Conservation (phyloP, 1,284 basidiomycete genomes). For the Athelia sp. region DNA sequence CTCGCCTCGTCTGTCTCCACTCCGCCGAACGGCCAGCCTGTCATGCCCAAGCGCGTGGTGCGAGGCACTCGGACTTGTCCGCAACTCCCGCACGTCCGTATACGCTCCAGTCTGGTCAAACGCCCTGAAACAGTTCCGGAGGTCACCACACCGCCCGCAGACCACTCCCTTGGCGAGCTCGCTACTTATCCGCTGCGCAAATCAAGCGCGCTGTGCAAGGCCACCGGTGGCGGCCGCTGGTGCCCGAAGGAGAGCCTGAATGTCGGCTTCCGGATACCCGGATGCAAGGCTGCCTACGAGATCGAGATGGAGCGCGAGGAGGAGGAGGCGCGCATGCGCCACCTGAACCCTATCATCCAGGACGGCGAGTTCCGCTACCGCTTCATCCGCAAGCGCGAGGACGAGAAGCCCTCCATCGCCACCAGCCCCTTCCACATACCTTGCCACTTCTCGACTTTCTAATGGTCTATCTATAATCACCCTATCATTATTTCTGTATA, state of each 20-base stretch:
- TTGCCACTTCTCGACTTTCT: constrained; percentile 1
- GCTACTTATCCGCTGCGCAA: constrained; percentile 64
- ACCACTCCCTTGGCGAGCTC: constrained; percentile 52
- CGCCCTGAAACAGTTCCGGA: constrained; percentile 14
- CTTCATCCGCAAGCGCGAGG: neutral
- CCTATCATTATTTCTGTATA: neutral
- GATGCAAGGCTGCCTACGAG: constrained; percentile 60
- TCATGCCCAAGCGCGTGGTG: constrained; percentile 13
- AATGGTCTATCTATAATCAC: neutral
- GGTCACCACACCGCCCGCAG: neutral
- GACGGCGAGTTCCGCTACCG: constrained; percentile 38
- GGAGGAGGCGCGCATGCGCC: constrained; percentile 39
- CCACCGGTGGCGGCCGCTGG: constrained; percentile 72
- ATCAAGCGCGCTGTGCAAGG: constrained; percentile 64
- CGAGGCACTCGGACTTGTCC: constrained; percentile 24
- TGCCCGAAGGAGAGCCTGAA: constrained; percentile 50
- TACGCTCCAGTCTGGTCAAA: neutral
- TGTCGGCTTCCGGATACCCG: constrained; percentile 50
- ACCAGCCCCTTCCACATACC: neutral
- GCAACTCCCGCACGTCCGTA: constrained; percentile 10
- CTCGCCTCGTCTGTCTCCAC: constrained; percentile 29
- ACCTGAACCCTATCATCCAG: constrained; percentile 53
- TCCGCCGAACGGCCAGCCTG: constrained; percentile 27
- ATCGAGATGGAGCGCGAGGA: constrained; percentile 62
- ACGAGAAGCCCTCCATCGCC: neutral